These are phyloP conservation scores for Zostera marina DNA, from an alignment of 116 monocot genomes.

Conservation along the genomic window DNA sequence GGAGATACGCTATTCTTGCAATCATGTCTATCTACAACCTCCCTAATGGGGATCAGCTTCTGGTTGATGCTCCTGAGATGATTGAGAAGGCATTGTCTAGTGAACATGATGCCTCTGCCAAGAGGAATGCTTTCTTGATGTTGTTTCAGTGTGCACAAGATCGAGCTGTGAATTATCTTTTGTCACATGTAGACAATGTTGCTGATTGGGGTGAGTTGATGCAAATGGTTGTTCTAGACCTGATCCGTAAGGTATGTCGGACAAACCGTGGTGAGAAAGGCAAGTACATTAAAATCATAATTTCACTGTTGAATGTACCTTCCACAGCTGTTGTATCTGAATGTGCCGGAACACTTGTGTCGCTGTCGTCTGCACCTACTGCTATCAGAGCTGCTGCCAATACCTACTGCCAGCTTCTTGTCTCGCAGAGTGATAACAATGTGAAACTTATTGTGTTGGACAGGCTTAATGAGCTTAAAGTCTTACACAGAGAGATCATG, in stretches of 20 bases:
- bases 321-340: constrained; percentile 60
- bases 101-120: constrained; percentile 58
- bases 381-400: constrained; percentile 65
- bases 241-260: constrained; percentile 82
- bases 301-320: constrained; percentile 40
- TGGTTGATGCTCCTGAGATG: constrained; percentile 64
- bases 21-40: constrained; percentile 44
- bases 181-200: constrained; percentile 44
- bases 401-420: constrained; percentile 79
- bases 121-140: constrained; percentile 80
- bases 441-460: constrained; percentile 80
- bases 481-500: constrained; percentile 55
- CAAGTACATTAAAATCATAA: constrained; percentile 67
- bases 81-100: constrained; percentile 44
- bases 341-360: constrained; percentile 57
- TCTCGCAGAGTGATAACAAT: constrained; percentile 83
- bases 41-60: constrained; percentile 63
- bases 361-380: constrained; percentile 75
- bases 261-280: constrained; percentile 49
- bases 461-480: constrained; percentile 53
- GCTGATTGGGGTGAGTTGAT: constrained; percentile 60
- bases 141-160: constrained; percentile 65
- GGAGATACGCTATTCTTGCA: constrained; percentile 53
- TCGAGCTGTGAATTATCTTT: constrained; percentile 46
- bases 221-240: constrained; percentile 77